Percentiles rank a stretch among this genome's conserved stretches.
Conservation (phyloP, 768 basidiomycete genomes). For the Boletus edulis region DNA sequence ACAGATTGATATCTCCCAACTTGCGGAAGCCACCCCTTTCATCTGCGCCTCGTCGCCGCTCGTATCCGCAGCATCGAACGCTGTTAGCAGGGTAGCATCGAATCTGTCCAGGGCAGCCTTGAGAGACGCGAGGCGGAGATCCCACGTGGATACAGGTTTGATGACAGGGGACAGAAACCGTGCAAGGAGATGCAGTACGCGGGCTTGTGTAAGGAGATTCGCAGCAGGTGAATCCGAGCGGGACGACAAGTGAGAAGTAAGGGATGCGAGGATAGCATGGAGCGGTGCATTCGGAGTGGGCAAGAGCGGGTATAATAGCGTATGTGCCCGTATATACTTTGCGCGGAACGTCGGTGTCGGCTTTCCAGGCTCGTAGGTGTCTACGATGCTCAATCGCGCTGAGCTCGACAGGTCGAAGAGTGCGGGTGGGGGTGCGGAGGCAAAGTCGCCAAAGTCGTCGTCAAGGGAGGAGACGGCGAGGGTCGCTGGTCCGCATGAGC, state of each 20-base stretch:
- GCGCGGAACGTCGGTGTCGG: slow-evolving; percentile 41
- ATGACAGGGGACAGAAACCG: slow-evolving; percentile 69
- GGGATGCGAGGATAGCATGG: slow-evolving; percentile 62
- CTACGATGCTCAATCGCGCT: slow-evolving; percentile 9
- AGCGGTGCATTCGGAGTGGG: slow-evolving; percentile 58
- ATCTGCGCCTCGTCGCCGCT: slow-evolving; percentile 69
- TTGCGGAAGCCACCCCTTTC: slow-evolving; percentile 66
- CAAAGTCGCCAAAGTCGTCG: slow-evolving; percentile 90
- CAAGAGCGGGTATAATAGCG: slow-evolving; percentile 58
- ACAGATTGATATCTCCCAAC: slow-evolving; percentile 1
- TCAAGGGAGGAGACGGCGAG: slow-evolving; percentile 46
- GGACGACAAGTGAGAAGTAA: slow-evolving; percentile 42
- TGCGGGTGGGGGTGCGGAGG: slow-evolving; percentile 41
- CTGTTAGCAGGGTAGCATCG: slow-evolving; percentile 79
- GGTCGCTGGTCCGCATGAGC: slow-evolving; percentile 53
- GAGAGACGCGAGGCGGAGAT: slow-evolving; percentile 58
- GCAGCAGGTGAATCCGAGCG: slow-evolving; percentile 34
- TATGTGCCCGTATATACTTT: slow-evolving; percentile 66
- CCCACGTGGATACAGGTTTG: slow-evolving; percentile 71
- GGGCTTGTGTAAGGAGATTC: slow-evolving; percentile 57
- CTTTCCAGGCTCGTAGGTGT: slow-evolving; percentile 19
- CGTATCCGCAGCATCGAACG: slow-evolving; percentile 86
- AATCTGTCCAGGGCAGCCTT: slow-evolving; percentile 84
- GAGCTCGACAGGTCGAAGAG: slow-evolving; percentile 21
- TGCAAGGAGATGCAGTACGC: slow-evolving; percentile 67